These are phyloP conservation scores for Marasmius fiardii DNA, from an alignment of 1,284 basidiomycete species.

Conservation along the genomic window DNA sequence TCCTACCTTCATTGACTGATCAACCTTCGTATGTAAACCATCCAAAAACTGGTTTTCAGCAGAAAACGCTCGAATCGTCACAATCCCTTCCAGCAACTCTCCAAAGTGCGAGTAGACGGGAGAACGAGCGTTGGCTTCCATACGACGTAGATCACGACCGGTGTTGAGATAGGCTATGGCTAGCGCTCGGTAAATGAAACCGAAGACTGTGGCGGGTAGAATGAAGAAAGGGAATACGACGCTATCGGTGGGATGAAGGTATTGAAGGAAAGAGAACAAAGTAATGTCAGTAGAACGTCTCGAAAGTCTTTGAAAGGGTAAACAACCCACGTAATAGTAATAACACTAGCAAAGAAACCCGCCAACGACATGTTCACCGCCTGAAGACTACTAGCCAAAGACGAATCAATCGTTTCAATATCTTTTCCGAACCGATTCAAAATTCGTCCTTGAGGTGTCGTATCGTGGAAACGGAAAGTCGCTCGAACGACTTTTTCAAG, in stretches of 20 bases:
- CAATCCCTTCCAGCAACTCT: slow-evolving; percentile 77
- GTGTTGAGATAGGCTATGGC: slow-evolving; percentile 74
- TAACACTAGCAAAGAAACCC: slow-evolving; percentile 64
- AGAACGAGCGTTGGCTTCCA: slow-evolving; percentile 72
- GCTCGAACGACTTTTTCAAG: slow-evolving; percentile 59
- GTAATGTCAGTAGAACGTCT: not conserved
- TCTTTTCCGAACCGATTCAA: slow-evolving; percentile 74
- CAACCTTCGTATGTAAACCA: slow-evolving; percentile 63
- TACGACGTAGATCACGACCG: slow-evolving; percentile 72
- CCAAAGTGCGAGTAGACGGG: slow-evolving; percentile 78
- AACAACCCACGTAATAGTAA: slow-evolving; percentile 54
- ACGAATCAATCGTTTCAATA: slow-evolving; percentile 75
- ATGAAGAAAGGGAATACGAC: slow-evolving; percentile 73
- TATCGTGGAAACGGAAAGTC: slow-evolving; percentile 45
- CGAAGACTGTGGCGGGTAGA: slow-evolving; percentile 66
- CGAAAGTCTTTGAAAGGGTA: no score
- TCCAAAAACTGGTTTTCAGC: slow-evolving; percentile 80
- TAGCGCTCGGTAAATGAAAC: slow-evolving; percentile 56
- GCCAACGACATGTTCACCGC: slow-evolving; percentile 73
- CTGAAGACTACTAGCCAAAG: slow-evolving; percentile 67
- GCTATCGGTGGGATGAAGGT: slow-evolving; percentile 26
- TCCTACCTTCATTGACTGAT: slow-evolving; percentile 59
- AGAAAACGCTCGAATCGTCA: slow-evolving; percentile 88
- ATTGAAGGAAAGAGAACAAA: not conserved
- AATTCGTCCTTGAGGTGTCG: slow-evolving; percentile 53